Evolutionary conservation across 1,284 basidiomycete species (phyloP), one percentile per base, ranked within the genome.

Genomic region (Tremellales sp.): DNA sequence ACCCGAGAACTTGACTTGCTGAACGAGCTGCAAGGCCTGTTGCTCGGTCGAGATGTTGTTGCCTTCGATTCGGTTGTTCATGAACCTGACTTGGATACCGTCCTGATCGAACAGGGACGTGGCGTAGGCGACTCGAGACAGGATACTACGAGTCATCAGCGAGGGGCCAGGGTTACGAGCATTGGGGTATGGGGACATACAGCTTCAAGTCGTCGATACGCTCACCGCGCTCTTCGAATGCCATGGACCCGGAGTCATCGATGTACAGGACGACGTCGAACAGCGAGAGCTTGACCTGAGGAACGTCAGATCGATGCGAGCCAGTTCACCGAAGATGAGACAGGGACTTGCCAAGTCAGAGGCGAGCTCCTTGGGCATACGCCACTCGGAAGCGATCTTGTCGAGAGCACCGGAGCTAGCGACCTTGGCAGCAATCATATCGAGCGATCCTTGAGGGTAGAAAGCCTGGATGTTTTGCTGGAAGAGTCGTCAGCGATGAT

Each of bases 61-160:
- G 35, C 76, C 77, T 49, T 76, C 70, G 27, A 72, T 50, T 35
- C 63, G 61, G 40, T 63, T 70, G 68, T 77, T 77, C 67, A 78
- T 73, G 69, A 78, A 77, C 48, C 75, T 60, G 43, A 75, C 70
- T 53, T 69, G 65, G 53, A 77, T 76, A 43, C 77, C 77, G 51
- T 78, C 77, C 10, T 67, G 58, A 60, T 78, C 77, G 57, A 77
- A 77, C n/a, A 77, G 59, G 4, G 70, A 69, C 0, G 73, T 69
- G 15, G 73, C 75, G 41, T 60, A 70, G n/a, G 76, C 72, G 40
- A 77, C 74, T 41, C 68, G 61, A n/a, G 63, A 72, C 43, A 75
- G 54, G 48, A 75, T 67, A 36, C 62, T 64, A 45, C 1, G 19
- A 35, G 48, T 29, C 21, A 40, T 17, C 29, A 36, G 17, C 13